Conservation (phyloP, 2,329 filamentous ascomycete genomes). For the Fusarium tricinctum region DNA sequence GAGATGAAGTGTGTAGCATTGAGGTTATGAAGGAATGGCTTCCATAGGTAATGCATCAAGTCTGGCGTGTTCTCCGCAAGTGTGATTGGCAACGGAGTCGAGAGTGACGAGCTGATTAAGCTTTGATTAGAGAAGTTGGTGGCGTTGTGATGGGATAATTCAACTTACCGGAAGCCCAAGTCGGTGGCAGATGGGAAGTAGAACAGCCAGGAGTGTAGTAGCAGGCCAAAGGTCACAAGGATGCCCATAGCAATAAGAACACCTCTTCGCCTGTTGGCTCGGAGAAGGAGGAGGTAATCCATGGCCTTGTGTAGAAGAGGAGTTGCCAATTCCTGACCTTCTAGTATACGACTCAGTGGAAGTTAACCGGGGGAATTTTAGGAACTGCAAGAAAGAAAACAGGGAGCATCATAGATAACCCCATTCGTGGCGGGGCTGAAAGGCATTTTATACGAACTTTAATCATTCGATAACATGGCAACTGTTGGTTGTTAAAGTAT, state of each 20-base stretch:
- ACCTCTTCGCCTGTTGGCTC: slow-evolving; percentile 18
- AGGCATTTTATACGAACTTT: too few species aligned
- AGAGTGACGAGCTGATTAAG: neutral
- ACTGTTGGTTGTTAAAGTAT: too few species aligned
- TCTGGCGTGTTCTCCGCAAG: slow-evolving; percentile 17
- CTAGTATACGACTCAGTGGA: too few species aligned
- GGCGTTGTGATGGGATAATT: fast-evolving
- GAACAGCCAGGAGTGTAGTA: slow-evolving; percentile 14
- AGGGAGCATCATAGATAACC: too few species aligned
- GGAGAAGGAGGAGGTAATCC: slow-evolving; percentile 10
- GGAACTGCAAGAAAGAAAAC: too few species aligned
- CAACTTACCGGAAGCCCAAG: slow-evolving; percentile 11
- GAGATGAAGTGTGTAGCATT: slow-evolving; percentile 8
- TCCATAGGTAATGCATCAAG: slow-evolving; percentile 32
- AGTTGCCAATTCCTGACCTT: too few species aligned
- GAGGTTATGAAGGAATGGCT: slow-evolving; percentile 37
- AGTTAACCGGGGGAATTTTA: too few species aligned
- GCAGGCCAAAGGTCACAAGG: slow-evolving; percentile 11
- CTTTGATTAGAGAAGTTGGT: neutral
- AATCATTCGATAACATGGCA: too few species aligned
- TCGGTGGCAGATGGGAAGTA: slow-evolving; percentile 11
- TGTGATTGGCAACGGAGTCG: neutral
- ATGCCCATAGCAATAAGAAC: slow-evolving; percentile 19
- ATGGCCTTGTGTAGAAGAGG: neutral
- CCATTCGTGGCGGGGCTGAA: too few species aligned